These are phyloP conservation scores for Teratosphaeria nubilosa DNA, from an alignment of 2,329 filamentous ascomycete genomes.

Conservation along the genomic window DNA sequence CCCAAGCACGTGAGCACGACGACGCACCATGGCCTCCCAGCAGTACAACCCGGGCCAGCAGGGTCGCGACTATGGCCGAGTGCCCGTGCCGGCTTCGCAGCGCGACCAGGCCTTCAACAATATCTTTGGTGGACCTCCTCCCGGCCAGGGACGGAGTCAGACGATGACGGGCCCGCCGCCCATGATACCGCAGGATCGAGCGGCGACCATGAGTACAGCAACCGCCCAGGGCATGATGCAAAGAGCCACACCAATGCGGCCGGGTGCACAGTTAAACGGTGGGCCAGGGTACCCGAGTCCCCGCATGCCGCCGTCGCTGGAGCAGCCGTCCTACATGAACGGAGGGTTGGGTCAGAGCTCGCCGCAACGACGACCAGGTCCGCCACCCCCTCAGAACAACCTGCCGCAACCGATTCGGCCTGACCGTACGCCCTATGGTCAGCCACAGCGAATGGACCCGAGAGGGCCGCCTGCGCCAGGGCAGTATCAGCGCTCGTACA, in stretches of 20 bases:
- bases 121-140: conserved; percentile 83
- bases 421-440: conserved; percentile 60
- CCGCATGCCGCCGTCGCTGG: conserved; percentile 3
- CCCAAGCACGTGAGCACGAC: conserved; percentile 1
- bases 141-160: conserved; percentile 71
- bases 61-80: conserved; percentile 28
- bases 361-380: conserved; percentile 30
- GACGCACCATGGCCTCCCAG: conserved; percentile 6
- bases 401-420: conserved; percentile 51
- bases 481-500: conserved; percentile 32
- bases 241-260: conserved; percentile 52
- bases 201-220: conserved; percentile 54
- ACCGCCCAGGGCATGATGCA: conserved; percentile 36
- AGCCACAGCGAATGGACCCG: conserved; percentile 60
- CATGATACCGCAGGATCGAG: conserved; percentile 55
- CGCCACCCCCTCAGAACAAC: conserved; percentile 41
- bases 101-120: conserved; percentile 93
- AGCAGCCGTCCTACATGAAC: conserved; percentile 17
- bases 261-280: conserved; percentile 26
- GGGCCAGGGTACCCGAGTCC: conserved; percentile 17
- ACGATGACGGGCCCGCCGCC: conserved; percentile 79
- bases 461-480: conserved; percentile 41
- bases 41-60: conserved; percentile 8
- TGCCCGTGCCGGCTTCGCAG: conserved; percentile 49
- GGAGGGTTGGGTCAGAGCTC: conserved; percentile 21